Conservation (phyloP, 768 basidiomycete genomes). For the Auricularia sp. region DNA sequence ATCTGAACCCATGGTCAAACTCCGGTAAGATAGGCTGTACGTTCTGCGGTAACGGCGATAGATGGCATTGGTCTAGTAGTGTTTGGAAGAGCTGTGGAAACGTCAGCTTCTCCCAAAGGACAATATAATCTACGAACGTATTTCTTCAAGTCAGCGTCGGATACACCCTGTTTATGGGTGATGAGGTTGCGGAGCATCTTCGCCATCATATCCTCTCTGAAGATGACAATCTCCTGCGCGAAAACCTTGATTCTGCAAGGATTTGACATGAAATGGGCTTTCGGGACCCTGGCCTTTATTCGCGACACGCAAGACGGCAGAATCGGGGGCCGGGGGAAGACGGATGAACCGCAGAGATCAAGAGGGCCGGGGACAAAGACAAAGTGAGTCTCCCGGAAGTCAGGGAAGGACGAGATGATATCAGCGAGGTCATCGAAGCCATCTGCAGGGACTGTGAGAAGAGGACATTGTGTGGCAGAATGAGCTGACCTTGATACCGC, state of each 20-base stretch:
- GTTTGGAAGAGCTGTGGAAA: constrained; percentile 78
- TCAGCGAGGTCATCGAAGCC: constrained; percentile 82
- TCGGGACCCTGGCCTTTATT: constrained; percentile 63
- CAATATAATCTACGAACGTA: constrained; percentile 48
- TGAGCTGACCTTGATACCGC: constrained; percentile 64
- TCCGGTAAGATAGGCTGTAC: constrained; percentile 84
- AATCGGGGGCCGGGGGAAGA: constrained; percentile 72
- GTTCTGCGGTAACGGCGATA: constrained; percentile 75
- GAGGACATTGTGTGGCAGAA: background rate
- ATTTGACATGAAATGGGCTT: constrained; percentile 75
- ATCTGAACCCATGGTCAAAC: constrained; percentile 80
- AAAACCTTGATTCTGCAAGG: constrained; percentile 94
- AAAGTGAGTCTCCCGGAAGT: constrained; percentile 76
- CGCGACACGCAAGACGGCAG: constrained; percentile 64
- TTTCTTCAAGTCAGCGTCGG: constrained; percentile 74
- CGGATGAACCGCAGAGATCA: constrained; percentile 67
- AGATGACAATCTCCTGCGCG: constrained; percentile 90
- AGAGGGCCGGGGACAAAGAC: constrained; percentile 91
- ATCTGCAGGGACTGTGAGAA: constrained; percentile 37
- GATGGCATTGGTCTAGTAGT: constrained; percentile 87
- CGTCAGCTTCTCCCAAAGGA: constrained; percentile 3
- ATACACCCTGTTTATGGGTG: constrained; percentile 71
- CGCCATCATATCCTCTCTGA: constrained; percentile 87
- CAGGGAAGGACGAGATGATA: constrained; percentile 70
- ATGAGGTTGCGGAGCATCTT: constrained; percentile 88